A percentile compares a stretch with the other conserved stretches of the same genome.
Conservation (phyloP, 1,139 yeast genomes). For the Suhomyces terraborum region DNA sequence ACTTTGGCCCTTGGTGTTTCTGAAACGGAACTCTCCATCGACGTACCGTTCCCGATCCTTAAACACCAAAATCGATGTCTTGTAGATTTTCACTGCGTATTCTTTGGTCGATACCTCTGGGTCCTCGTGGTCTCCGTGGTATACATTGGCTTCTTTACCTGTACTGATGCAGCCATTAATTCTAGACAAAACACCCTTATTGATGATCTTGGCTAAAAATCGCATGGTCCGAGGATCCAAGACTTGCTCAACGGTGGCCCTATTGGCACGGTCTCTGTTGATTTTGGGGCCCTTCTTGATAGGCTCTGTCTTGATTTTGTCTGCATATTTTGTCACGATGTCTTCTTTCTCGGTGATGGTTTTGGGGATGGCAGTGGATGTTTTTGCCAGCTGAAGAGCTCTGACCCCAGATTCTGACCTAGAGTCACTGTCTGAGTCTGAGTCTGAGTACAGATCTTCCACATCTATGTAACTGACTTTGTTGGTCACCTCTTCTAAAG, state of each 20-base stretch:
- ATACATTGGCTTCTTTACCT: slow-evolving; percentile 98
- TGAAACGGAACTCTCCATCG: slow-evolving; percentile 91
- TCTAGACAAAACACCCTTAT: slow-evolving; percentile 77
- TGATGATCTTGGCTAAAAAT: slow-evolving; percentile 78
- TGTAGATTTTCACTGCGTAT: slow-evolving; percentile 89
- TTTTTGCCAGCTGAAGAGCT: slow-evolving; percentile 9
- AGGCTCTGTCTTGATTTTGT: slow-evolving; percentile 64
- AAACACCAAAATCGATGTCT: slow-evolving; percentile 92
- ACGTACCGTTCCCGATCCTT: slow-evolving; percentile 96
- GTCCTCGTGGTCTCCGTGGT: slow-evolving; percentile 82
- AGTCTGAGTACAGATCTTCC: slow-evolving; percentile 16
- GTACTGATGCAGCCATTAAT: slow-evolving; percentile 95
- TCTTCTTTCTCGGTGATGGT: slow-evolving; percentile 53
- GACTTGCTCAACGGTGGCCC: slow-evolving; percentile 97
- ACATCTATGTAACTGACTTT: slow-evolving; percentile 8
- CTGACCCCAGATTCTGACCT: slow-evolving; percentile 10
- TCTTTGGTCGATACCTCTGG: slow-evolving; percentile 48
- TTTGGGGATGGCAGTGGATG: slow-evolving; percentile 16
- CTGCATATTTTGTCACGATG: slow-evolving; percentile 61
- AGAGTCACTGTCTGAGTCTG: slow-evolving; percentile 12
- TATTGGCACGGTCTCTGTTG: slow-evolving; percentile 79
- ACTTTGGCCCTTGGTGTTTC: slow-evolving; percentile 79
- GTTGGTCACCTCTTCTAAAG: slow-evolving; percentile 7
- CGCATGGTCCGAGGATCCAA: slow-evolving; percentile 90
- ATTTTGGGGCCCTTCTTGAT: slow-evolving; percentile 57